Evolutionary conservation across 1,284 basidiomycete species (phyloP).

Genomic region (Fomitopsis schrenkii): DNA sequence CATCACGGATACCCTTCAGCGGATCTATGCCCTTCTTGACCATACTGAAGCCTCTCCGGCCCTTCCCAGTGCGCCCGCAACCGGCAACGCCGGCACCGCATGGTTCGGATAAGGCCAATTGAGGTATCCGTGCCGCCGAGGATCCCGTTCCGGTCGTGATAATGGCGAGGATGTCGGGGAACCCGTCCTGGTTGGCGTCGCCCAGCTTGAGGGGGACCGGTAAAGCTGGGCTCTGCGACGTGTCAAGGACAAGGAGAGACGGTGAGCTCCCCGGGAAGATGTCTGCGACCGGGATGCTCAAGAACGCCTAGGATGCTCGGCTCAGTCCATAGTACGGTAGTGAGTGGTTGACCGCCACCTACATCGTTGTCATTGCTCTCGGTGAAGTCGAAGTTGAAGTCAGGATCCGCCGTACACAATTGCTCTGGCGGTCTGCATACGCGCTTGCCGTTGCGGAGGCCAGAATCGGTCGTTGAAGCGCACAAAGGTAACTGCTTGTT

Average conservation of each 20-base stretch:
- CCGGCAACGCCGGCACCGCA: constrained; percentile 59
- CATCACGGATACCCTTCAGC: constrained; percentile 73
- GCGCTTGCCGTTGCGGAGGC: constrained; percentile 44
- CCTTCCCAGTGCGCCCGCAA: constrained; percentile 42
- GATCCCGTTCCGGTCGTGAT: constrained; percentile 37
- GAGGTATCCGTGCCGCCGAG: constrained; percentile 47
- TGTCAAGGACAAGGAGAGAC: constrained; percentile 69
- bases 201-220: constrained; percentile 83
- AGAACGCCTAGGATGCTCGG: constrained; percentile 49
- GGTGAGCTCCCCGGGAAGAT: constrained; percentile 51
- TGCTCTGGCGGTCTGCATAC: constrained; percentile 75
- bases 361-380: constrained; percentile 54
- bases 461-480: constrained; percentile 42
- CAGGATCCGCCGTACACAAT: constrained; percentile 79
- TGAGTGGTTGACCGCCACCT: constrained; percentile 19
- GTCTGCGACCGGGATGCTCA: constrained; percentile 61
- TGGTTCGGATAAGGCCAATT: constrained; percentile 69
- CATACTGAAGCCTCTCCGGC: constrained; percentile 59
- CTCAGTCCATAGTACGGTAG: background rate
- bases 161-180: constrained; percentile 86
- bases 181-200: constrained; percentile 93
- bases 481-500: constrained; percentile 91
- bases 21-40: constrained; percentile 60
- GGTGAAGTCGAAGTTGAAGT: constrained; percentile 76
- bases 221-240: constrained; percentile 54